phyloP scores from a whole-genome alignment of 2,329 filamentous ascomycete species.

The Paracoccidioides lutzii region DNA sequence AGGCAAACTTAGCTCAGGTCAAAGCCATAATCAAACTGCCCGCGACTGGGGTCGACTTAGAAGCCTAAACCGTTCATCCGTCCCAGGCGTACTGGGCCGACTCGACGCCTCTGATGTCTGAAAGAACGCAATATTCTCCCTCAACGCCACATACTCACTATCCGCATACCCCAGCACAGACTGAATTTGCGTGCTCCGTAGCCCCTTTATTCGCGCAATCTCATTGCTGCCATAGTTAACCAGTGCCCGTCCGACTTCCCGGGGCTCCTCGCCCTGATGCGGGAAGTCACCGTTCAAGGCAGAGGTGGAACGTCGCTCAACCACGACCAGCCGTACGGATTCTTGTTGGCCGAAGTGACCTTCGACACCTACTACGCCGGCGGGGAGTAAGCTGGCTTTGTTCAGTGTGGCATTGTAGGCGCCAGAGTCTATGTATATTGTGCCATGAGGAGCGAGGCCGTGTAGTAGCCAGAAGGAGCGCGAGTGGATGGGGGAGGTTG shows the following conservation, averaged over 20 bases:
- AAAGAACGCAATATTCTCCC: conserved; percentile 77
- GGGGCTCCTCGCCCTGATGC: conserved; percentile 31
- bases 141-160: conserved; percentile 81
- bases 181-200: conserved; percentile 69
- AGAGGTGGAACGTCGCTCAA: conserved; percentile 42
- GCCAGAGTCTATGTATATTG: conserved; percentile 83
- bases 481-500: conserved; percentile 71
- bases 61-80: conserved; percentile 15
- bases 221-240: conserved; percentile 88
- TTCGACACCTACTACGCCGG: conserved; percentile 79
- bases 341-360: conserved; percentile 86
- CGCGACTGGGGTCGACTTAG: conserved; percentile 4
- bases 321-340: conserved; percentile 73
- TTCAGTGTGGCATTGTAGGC: conserved; percentile 66
- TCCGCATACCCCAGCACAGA: conserved; percentile 78
- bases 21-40: neutral
- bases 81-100: conserved; percentile 14
- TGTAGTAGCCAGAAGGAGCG: conserved; percentile 96
- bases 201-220: conserved; percentile 70
- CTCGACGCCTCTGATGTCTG: conserved; percentile 10
- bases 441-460: conserved; percentile 79
- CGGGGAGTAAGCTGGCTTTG: conserved; percentile 79
- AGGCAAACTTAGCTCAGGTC: neutral
- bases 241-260: conserved; percentile 74
- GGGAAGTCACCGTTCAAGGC: conserved; percentile 29